These are phyloP conservation scores for Fonsecaea pugnacius DNA, from an alignment of 2,329 filamentous ascomycete genomes.

Conservation along the genomic window DNA sequence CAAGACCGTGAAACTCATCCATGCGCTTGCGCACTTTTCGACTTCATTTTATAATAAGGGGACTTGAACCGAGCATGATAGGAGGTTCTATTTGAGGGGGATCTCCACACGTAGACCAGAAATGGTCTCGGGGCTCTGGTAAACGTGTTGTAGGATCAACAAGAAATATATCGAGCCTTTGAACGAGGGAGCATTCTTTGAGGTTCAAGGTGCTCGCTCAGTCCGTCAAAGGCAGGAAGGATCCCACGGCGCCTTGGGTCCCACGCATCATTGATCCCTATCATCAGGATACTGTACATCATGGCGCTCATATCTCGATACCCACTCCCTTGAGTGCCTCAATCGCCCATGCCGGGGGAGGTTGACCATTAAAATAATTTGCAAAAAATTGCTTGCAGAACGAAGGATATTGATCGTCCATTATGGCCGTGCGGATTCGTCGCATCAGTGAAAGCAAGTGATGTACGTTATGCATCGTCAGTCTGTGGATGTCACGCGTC, in stretches of 20 bases:
- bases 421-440: constrained; percentile 72
- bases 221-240: background rate
- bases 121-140: background rate
- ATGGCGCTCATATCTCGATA: constrained; percentile 66
- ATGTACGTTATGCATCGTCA: constrained; percentile 91
- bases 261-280: background rate
- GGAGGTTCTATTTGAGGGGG: background rate
- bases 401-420: constrained; percentile 77
- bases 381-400: constrained; percentile 80
- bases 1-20: background rate
- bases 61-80: background rate
- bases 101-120: background rate
- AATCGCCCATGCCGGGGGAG: constrained; percentile 83
- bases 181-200: background rate
- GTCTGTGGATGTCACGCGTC: background rate
- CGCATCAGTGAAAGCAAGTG: constrained; percentile 87
- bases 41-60: background rate
- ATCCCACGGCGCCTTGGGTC: background rate
- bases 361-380: constrained; percentile 69
- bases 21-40: background rate
- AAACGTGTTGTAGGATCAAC: background rate
- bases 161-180: background rate
- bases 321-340: constrained; percentile 77
- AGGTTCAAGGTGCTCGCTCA: background rate
- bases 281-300: constrained; percentile 9